phyloP scores from a whole-genome alignment of 768 basidiomycete species.

The Holtermanniella nyarrowii region DNA sequence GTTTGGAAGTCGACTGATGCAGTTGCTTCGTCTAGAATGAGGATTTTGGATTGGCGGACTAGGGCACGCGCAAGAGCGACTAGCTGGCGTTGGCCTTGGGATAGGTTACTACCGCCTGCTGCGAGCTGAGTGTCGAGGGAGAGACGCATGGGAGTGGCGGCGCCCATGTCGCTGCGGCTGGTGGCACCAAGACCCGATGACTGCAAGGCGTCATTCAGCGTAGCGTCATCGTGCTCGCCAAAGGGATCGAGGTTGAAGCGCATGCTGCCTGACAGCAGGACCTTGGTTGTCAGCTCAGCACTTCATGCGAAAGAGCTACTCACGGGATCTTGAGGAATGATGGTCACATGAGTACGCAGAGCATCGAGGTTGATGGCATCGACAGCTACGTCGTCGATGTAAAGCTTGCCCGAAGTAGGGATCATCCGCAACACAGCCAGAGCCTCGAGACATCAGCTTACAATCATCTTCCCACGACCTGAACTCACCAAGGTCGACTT shows the following conservation, averaged over 20 bases:
- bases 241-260: slow-evolving; percentile 58
- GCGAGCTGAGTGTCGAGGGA: slow-evolving; percentile 40
- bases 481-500: slow-evolving; percentile 35
- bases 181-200: slow-evolving; percentile 25
- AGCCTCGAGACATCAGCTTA: slow-evolving; percentile 36
- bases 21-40: slow-evolving; percentile 51
- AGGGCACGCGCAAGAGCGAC: slow-evolving; percentile 54
- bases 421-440: slow-evolving; percentile 53
- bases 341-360: slow-evolving; percentile 52
- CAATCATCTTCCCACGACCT: too few species aligned
- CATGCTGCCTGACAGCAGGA: slow-evolving; percentile 51
- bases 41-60: slow-evolving; percentile 50
- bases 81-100: slow-evolving; percentile 55
- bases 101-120: slow-evolving; percentile 44
- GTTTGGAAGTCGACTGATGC: slow-evolving; percentile 49
- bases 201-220: slow-evolving; percentile 33
- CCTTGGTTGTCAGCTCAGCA: slow-evolving; percentile 46
- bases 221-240: slow-evolving; percentile 48
- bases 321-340: slow-evolving; percentile 52
- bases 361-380: slow-evolving; percentile 50
- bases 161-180: slow-evolving; percentile 8
- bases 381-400: slow-evolving; percentile 50
- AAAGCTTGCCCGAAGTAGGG: slow-evolving; percentile 50
- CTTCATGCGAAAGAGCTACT: background rate
- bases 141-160: slow-evolving; percentile 29